phyloP scores from a whole-genome alignment of 768 basidiomycete genomes.

The Gelatoporia subvermispora region DNA sequence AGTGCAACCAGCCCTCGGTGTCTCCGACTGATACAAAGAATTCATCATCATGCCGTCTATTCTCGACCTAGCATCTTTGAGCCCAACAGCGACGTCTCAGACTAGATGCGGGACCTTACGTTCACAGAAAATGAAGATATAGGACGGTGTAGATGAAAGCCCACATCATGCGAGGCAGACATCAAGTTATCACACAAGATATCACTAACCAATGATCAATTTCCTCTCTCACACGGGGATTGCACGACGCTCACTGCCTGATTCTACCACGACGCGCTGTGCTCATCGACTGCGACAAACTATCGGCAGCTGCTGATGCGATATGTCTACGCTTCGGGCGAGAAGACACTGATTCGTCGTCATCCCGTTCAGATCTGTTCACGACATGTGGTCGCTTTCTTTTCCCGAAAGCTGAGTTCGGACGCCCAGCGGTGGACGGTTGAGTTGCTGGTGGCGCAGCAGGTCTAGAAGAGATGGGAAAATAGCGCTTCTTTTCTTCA shows the following conservation, averaged over 20 bases:
- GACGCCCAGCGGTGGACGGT: too few relatives aligned
- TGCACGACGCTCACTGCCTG: constrained; percentile 1
- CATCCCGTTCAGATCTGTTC: too few relatives aligned
- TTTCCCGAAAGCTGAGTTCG: too few relatives aligned
- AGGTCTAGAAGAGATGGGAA: constrained; percentile 20
- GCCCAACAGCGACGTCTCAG: neutral
- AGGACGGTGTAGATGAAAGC: too few relatives aligned
- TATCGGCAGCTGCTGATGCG: neutral
- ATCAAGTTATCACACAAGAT: neutral
- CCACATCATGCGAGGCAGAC: neutral
- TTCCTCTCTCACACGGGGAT: neutral
- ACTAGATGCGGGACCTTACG: constrained; percentile 1
- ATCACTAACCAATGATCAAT: neutral
- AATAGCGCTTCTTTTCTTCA: constrained; percentile 24
- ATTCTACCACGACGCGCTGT: neutral
- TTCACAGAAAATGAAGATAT: too few relatives aligned
- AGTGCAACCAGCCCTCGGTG: constrained; percentile 7
- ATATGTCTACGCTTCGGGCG: neutral
- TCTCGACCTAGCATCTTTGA: neutral
- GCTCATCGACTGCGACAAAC: neutral
- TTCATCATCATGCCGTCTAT: neutral
- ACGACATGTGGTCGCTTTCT: too few relatives aligned
- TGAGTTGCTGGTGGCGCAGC: neutral
- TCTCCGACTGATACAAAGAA: constrained; percentile 5
- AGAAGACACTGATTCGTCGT: too few relatives aligned